Percentiles rank a stretch among this genome's conserved stretches.
phyloP scores from a whole-genome alignment of 1,284 basidiomycete genomes.

The Sparassis latifolia region DNA sequence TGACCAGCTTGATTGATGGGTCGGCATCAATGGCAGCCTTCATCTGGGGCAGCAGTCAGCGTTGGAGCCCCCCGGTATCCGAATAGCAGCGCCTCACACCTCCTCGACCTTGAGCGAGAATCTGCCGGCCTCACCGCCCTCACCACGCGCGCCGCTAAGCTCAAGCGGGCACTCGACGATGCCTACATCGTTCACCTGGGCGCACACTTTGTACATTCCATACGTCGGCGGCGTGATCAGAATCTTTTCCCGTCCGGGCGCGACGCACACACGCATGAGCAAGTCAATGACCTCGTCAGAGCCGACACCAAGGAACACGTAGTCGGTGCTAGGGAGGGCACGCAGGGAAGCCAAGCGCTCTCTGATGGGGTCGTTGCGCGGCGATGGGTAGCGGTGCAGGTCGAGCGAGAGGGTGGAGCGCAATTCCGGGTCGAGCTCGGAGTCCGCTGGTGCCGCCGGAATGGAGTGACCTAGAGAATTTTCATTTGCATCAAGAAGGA shows the following conservation, averaged over 20 bases:
- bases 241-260: conserved; percentile 77
- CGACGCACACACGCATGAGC: conserved; percentile 85
- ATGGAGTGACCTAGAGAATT: conserved; percentile 90
- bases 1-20: conserved; percentile 82
- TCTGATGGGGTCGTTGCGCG: conserved; percentile 79
- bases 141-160: conserved; percentile 47
- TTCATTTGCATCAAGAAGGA: conserved; percentile 98
- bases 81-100: conserved; percentile 38
- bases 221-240: conserved; percentile 93
- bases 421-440: conserved; percentile 23
- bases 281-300: conserved; percentile 97
- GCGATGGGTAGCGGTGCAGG: conserved; percentile 85
- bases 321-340: conserved; percentile 55
- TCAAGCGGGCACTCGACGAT: conserved; percentile 79
- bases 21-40: conserved; percentile 63
- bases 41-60: conserved; percentile 41
- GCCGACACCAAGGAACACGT: conserved; percentile 94
- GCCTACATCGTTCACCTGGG: conserved; percentile 90
- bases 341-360: conserved; percentile 67
- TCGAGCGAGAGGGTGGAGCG: conserved; percentile 40
- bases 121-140: conserved; percentile 65
- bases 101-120: conserved; percentile 78
- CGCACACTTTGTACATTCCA: conserved; percentile 96
- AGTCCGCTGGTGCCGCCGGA: conserved; percentile 20
- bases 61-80: background rate